Percentiles rank a stretch among this genome's conserved stretches.
These are phyloP conservation scores for Penicillium frequentans DNA, from an alignment of 2,329 filamentous ascomycete genomes.

Conservation along the genomic window DNA sequence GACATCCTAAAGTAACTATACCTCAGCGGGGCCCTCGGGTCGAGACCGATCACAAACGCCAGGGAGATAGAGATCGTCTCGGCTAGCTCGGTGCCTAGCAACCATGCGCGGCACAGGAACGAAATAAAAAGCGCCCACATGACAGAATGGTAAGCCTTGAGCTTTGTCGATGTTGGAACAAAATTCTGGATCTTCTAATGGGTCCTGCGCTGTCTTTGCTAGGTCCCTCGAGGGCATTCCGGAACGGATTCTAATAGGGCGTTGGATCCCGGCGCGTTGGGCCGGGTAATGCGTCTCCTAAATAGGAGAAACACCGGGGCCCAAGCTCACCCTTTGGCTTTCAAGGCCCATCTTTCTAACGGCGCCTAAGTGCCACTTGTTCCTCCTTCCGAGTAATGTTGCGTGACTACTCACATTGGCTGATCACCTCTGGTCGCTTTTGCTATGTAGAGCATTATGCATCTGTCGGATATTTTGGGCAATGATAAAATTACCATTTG, in stretches of 20 bases:
- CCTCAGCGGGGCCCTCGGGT: background rate
- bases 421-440: background rate
- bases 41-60: slow-evolving; percentile 1
- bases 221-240: slow-evolving; percentile 4
- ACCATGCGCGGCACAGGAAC: background rate
- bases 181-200: background rate
- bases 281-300: slow-evolving; percentile 7
- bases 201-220: background rate
- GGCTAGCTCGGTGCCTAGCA: slow-evolving; percentile 2
- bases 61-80: slow-evolving; percentile 5
- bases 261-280: slow-evolving; percentile 6
- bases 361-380: background rate
- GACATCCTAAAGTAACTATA: background rate
- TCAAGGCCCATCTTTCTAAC: background rate
- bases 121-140: background rate
- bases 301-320: slow-evolving; percentile 1
- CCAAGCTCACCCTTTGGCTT: background rate
- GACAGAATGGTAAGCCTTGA: background rate
- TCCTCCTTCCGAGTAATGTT: background rate
- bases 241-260: slow-evolving; percentile 8
- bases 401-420: background rate
- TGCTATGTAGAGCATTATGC: background rate
- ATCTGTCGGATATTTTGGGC: background rate
- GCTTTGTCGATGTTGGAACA: background rate
- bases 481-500: background rate